Percentiles rank a stretch among this genome's conserved stretches.
These are phyloP conservation scores for Aspergillus novoparasiticus DNA, from an alignment of 2,329 filamentous ascomycete genomes.

Conservation along the genomic window DNA sequence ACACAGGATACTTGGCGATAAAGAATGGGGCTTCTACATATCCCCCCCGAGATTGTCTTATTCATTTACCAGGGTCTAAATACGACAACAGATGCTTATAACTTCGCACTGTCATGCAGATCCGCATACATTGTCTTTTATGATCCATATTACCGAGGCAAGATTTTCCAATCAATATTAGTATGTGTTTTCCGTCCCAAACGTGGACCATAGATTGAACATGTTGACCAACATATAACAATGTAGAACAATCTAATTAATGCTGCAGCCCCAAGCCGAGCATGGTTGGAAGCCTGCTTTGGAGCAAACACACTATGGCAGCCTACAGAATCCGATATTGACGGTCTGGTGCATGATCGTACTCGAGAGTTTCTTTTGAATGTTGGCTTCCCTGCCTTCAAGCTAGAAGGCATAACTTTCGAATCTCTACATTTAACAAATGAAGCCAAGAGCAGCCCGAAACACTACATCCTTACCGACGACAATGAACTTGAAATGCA, in stretches of 20 bases:
- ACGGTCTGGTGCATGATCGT: background rate
- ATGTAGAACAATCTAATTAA: background rate
- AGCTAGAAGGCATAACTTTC: background rate
- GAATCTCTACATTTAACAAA: background rate
- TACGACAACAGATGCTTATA: background rate
- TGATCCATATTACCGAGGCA: background rate
- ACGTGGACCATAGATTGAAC: background rate
- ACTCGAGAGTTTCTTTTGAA: background rate
- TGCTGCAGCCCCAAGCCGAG: background rate
- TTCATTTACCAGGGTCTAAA: background rate
- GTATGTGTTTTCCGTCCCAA: background rate
- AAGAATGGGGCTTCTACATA: background rate
- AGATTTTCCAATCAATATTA: background rate
- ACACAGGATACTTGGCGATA: background rate
- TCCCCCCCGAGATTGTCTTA: background rate
- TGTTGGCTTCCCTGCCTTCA: background rate
- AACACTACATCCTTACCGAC: background rate
- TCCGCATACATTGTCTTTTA: background rate
- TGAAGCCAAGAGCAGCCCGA: background rate
- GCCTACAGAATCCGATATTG: background rate
- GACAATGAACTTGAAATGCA: background rate
- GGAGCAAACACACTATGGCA: background rate
- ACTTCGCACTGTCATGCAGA: background rate
- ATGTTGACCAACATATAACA: background rate
- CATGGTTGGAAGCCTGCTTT: background rate